A percentile compares a stretch with the other conserved stretches of the same genome.
Conservation (phyloP, 345 rosid genomes). For the Eucalyptus tenuipes region DNA sequence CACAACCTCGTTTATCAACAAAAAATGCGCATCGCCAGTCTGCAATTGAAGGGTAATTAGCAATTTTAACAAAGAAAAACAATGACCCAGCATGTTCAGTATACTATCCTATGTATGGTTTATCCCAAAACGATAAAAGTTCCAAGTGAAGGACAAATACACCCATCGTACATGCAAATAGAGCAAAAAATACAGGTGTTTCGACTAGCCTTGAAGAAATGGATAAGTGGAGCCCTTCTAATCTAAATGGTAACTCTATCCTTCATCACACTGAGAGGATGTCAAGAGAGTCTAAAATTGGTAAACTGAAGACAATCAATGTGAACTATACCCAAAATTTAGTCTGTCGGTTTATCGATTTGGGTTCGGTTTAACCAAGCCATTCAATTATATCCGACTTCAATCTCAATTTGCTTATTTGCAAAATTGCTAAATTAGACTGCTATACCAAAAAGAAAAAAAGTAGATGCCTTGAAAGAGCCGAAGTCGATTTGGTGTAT, state of each 20-base stretch:
- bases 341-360: not conserved
- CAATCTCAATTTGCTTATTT: not conserved
- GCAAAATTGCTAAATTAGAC: not conserved
- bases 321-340: not conserved
- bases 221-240: not conserved
- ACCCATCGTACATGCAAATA: not conserved
- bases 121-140: not conserved
- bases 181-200: not conserved
- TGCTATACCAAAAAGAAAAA: not conserved
- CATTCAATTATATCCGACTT: not conserved
- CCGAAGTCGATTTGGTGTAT: not conserved
- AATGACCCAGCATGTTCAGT: not conserved
- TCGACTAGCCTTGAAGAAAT: not conserved
- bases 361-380: not conserved
- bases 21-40: not conserved
- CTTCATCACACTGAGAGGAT: not conserved
- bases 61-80: not conserved
- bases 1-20: not conserved
- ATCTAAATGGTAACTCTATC: not conserved
- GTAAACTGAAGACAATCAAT: not conserved
- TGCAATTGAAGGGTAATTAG: not conserved
- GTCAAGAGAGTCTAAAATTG: not conserved
- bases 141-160: not conserved
- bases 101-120: not conserved
- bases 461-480: not conserved